phyloP scores from a whole-genome alignment of 1,284 basidiomycete species.

The Sporisorium scitamineum region DNA sequence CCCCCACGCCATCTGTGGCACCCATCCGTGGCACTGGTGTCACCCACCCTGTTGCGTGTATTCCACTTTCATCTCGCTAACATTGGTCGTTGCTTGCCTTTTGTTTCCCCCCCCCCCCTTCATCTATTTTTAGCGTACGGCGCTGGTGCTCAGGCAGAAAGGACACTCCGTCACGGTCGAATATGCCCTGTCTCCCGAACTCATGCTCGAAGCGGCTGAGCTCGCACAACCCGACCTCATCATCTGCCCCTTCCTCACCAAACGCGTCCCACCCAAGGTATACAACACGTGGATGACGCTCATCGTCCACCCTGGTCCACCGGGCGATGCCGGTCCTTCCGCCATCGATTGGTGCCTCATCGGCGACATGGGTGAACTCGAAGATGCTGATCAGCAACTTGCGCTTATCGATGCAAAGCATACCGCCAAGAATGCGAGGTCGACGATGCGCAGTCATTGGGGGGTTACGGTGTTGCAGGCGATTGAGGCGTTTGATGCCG shows the following conservation, averaged over 20 bases:
- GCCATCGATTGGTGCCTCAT: slow-evolving; percentile 72
- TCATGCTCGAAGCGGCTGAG: slow-evolving; percentile 70
- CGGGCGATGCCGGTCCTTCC: slow-evolving; percentile 72
- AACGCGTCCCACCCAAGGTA: slow-evolving; percentile 70
- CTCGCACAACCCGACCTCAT: slow-evolving; percentile 70
- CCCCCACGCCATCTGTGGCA: background rate
- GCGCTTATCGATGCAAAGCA: slow-evolving; percentile 59
- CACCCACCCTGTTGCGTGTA: too few species aligned
- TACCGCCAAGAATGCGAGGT: slow-evolving; percentile 17
- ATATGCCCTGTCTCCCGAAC: slow-evolving; percentile 69
- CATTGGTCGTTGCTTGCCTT: background rate
- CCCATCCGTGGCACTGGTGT: background rate
- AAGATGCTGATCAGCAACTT: slow-evolving; percentile 66
- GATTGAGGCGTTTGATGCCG: slow-evolving; percentile 71
- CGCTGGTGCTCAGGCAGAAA: slow-evolving; percentile 68
- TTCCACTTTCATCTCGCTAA: background rate
- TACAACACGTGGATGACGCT: slow-evolving; percentile 71
- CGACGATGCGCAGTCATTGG: slow-evolving; percentile 69
- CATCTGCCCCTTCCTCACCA: slow-evolving; percentile 72
- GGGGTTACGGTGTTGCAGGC: slow-evolving; percentile 71
- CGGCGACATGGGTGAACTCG: slow-evolving; percentile 70
- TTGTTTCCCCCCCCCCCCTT: background rate
- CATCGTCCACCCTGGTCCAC: slow-evolving; percentile 72
- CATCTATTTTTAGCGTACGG: slow-evolving; percentile 35
- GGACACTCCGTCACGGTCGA: slow-evolving; percentile 70